Conservation (phyloP, 164 flowering plant species). For the Aristolochia contorta region DNA sequence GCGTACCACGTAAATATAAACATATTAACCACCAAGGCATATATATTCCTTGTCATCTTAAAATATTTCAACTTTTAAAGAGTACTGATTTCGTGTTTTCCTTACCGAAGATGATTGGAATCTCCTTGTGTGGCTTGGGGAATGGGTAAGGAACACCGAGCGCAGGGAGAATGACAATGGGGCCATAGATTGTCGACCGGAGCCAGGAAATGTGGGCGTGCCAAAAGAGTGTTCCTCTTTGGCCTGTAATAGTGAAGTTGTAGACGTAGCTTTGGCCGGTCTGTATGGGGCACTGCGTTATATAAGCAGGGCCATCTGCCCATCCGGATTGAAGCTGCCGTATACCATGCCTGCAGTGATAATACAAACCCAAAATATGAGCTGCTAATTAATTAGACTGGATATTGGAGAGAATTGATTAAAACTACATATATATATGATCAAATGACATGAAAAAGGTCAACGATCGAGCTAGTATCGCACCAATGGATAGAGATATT, state of each 20-base stretch:
- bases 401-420: neutral
- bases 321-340: constrained; percentile 50
- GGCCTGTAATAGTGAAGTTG: constrained; percentile 52
- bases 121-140: constrained; percentile 42
- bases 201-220: constrained; percentile 66
- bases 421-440: neutral
- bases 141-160: constrained; percentile 37
- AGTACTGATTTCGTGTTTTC: too few relatives aligned
- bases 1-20: neutral
- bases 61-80: too few relatives aligned
- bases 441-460: neutral
- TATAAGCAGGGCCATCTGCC: constrained; percentile 61
- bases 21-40: neutral
- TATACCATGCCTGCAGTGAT: constrained; percentile 49
- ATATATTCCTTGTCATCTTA: too few relatives aligned
- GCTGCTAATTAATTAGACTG: too few relatives aligned
- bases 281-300: constrained; percentile 68
- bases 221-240: constrained; percentile 54
- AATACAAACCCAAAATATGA: neutral
- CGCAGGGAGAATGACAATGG: constrained; percentile 57
- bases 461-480: neutral
- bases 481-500: constrained; percentile 57
- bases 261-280: constrained; percentile 45
- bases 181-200: constrained; percentile 47
- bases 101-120: constrained; percentile 56